phyloP scores from a whole-genome alignment of 768 basidiomycete species.

The Tylopilus balloui region DNA sequence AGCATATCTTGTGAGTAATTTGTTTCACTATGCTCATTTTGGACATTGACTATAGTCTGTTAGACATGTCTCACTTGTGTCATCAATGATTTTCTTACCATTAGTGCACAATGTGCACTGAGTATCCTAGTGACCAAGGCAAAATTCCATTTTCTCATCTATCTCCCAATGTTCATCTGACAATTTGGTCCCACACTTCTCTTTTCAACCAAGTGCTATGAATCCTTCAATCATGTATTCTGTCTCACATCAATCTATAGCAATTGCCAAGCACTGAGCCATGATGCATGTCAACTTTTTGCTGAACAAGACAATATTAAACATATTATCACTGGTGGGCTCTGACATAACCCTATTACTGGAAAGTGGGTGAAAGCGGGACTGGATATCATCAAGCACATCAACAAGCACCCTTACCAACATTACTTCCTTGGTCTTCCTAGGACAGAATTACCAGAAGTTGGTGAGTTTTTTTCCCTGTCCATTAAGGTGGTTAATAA shows the following conservation, averaged over 20 bases:
- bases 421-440: background rate
- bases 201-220: conserved; percentile 28
- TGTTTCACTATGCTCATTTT: background rate
- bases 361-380: background rate
- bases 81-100: conserved; percentile 24
- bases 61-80: conserved; percentile 1
- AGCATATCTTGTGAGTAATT: conserved; percentile 28
- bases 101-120: conserved; percentile 21
- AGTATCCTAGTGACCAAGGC: conserved; percentile 26
- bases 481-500: background rate
- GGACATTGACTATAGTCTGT: background rate
- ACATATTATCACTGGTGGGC: conserved; percentile 12
- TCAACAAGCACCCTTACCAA: background rate
- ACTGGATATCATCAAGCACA: background rate
- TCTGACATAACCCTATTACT: conserved; percentile 5
- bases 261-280: conserved; percentile 30
- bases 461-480: background rate
- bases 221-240: conserved; percentile 30
- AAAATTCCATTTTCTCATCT: conserved; percentile 32
- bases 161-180: conserved; percentile 24
- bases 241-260: conserved; percentile 22
- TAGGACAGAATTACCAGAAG: background rate
- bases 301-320: conserved; percentile 9
- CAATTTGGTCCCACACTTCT: conserved; percentile 28
- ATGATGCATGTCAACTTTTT: conserved; percentile 17